Evolutionary conservation across 73 alveolate genomes (phyloP).

Genomic region (Paraurostyla sp.): DNA sequence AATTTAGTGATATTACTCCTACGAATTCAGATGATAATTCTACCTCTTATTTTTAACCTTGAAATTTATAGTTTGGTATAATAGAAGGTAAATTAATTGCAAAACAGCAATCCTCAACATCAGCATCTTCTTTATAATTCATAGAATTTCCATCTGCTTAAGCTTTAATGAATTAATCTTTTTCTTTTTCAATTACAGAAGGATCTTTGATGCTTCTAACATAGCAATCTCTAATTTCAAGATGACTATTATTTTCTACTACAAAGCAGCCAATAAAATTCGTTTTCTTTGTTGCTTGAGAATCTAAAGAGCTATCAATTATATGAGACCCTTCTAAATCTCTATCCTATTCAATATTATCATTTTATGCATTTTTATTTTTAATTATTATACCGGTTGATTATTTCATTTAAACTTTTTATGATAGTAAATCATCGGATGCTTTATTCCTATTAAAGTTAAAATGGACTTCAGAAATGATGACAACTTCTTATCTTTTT

Average conservation of each 20-base stretch:
- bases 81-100: slow-evolving; percentile 9
- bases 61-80: not conserved
- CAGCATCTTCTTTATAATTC: not conserved
- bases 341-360: not conserved
- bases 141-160: not conserved
- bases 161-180: not conserved
- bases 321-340: not conserved
- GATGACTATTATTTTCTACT: slow-evolving; percentile 30
- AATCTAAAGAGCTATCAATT: not conserved
- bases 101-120: slow-evolving; percentile 61
- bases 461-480: not conserved
- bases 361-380: not conserved
- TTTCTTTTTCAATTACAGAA: not conserved
- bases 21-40: slow-evolving; percentile 26
- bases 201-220: slow-evolving; percentile 11
- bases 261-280: slow-evolving; percentile 33
- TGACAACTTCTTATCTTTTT: slow-evolving; percentile 44
- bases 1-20: slow-evolving; percentile 38
- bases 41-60: not conserved
- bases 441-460: slow-evolving; percentile 31
- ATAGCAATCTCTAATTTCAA: slow-evolving; percentile 56
- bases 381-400: slow-evolving; percentile 12
- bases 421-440: not conserved
- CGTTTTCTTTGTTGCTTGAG: not conserved
- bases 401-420: not conserved